Evolutionary conservation across 176 grass and related monocot species (phyloP), one percentile per base, ranked within the genome.

Genomic region (Urochloa ruziziensis): DNA sequence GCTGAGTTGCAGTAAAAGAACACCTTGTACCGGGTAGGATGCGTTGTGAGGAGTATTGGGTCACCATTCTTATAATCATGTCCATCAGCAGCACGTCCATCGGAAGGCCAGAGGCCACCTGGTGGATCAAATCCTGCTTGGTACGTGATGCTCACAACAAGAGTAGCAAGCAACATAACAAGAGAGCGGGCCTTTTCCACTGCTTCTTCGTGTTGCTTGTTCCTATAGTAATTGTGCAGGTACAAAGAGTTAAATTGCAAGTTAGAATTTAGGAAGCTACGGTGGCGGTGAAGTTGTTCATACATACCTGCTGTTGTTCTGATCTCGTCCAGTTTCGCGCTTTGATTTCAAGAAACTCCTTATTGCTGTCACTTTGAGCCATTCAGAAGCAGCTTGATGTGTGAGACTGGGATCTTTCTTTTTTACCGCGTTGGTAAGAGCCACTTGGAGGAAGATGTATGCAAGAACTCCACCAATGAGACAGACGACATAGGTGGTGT

Each of bases 1-100:
- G 68, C 59, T 0, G 87, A 85, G 60, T 90, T 92, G 75, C 87
- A 74, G 40, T 89, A 89, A 70, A 71, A 92, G 75, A 92, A 92
- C 15, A 53, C 78, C 14, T 7, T 82, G 61, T 90, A 92, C 17
- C 83, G 53, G 1, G 15, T 5, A 0, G 59, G 32, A 2, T 69
- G 8, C 0, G 56, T 90, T 0, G 77, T 82, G 7, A 49, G 87
- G 16, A 92, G 86, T 10, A 92, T 66, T 1, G 91, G 47, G 46
- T 86, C 29, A 0, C 75, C 62, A 1, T 32, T 44, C 33, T n/a
- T 30, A 16, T 93, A 76, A 1, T 30, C 84, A 17, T 73, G 32
- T 1, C 21, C 10, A 1, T 40, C 10, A 9, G 39, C 39, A 40
- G 39, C 80, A 13, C 75, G 32, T 2, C 21, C 10, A 1, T 84